Evolutionary conservation across 2,329 filamentous ascomycete species (phyloP).

Genomic region (Aspergillus pseudoterreus): DNA sequence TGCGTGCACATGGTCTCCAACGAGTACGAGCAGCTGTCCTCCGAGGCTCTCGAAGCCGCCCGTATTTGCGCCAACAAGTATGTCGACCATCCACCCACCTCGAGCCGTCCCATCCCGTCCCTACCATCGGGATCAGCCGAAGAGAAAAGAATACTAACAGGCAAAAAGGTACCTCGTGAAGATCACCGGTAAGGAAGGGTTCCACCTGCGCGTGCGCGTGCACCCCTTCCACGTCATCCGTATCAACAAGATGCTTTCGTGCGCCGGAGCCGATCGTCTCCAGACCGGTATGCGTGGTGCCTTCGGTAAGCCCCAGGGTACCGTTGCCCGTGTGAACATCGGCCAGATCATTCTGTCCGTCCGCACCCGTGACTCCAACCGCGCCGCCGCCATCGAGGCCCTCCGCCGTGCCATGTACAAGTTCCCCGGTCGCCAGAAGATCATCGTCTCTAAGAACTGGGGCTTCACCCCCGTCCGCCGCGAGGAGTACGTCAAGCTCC

Average conservation of each 20-base stretch:
- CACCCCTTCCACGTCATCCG: slow-evolving; percentile 99
- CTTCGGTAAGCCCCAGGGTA: slow-evolving; percentile 99
- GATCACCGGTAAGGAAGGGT: slow-evolving; percentile 66
- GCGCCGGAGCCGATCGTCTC: slow-evolving; percentile 99
- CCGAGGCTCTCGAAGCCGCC: slow-evolving; percentile 98
- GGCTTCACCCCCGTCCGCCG: slow-evolving; percentile 98
- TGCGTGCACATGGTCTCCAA: slow-evolving; percentile 99
- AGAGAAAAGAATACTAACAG: not conserved
- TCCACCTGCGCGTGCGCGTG: slow-evolving; percentile 72
- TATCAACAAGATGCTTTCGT: slow-evolving; percentile 99
- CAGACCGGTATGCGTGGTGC: slow-evolving; percentile 99
- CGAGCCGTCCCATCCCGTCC: not conserved
- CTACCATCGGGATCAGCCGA: not conserved
- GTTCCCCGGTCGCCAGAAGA: slow-evolving; percentile 99
- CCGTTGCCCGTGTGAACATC: slow-evolving; percentile 99
- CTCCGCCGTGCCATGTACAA: slow-evolving; percentile 99
- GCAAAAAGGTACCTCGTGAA: slow-evolving; percentile 61
- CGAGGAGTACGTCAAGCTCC: slow-evolving; percentile 95
- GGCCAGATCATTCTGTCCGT: slow-evolving; percentile 98
- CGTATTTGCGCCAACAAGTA: slow-evolving; percentile 99
- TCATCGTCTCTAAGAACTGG: slow-evolving; percentile 99
- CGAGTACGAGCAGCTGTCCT: slow-evolving; percentile 99
- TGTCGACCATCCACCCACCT: slow-evolving; percentile 17
- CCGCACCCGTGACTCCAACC: slow-evolving; percentile 93
- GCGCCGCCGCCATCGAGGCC: slow-evolving; percentile 91